These are phyloP conservation scores for Lichenothelia convexa DNA, from an alignment of 495 filamentous ascomycete genomes.

Conservation along the genomic window DNA sequence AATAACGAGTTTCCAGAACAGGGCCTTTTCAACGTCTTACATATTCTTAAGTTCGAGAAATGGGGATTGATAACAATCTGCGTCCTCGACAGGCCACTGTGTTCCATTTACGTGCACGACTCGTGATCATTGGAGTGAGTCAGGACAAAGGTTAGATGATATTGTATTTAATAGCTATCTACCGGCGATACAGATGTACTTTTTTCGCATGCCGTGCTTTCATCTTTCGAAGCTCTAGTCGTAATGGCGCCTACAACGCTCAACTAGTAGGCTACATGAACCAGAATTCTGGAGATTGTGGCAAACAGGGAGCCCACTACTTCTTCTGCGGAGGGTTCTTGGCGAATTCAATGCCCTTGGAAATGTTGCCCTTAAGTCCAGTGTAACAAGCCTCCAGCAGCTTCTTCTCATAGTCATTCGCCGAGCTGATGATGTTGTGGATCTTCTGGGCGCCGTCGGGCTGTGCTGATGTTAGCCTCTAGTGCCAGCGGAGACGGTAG, in stretches of 20 bases:
- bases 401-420: conserved; percentile 69
- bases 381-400: conserved; percentile 56
- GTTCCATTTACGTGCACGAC: too few species aligned
- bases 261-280: too few species aligned
- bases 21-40: too few species aligned
- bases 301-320: background rate
- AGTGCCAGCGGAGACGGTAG: background rate
- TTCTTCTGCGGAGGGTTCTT: conserved; percentile 51
- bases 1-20: too few species aligned
- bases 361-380: conserved; percentile 78
- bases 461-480: conserved; percentile 26
- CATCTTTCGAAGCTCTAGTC: background rate
- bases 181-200: too few species aligned
- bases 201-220: background rate
- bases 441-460: conserved; percentile 66
- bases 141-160: too few species aligned
- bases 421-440: conserved; percentile 50
- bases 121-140: too few species aligned
- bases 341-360: conserved; percentile 79
- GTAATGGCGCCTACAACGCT: background rate
- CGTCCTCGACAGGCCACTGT: too few species aligned
- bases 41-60: too few species aligned
- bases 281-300: background rate
- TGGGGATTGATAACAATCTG: background rate
- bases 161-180: too few species aligned